These are phyloP conservation scores for Candida vartiovaarae DNA, from an alignment of 805 yeast species.

Conservation along the genomic window DNA sequence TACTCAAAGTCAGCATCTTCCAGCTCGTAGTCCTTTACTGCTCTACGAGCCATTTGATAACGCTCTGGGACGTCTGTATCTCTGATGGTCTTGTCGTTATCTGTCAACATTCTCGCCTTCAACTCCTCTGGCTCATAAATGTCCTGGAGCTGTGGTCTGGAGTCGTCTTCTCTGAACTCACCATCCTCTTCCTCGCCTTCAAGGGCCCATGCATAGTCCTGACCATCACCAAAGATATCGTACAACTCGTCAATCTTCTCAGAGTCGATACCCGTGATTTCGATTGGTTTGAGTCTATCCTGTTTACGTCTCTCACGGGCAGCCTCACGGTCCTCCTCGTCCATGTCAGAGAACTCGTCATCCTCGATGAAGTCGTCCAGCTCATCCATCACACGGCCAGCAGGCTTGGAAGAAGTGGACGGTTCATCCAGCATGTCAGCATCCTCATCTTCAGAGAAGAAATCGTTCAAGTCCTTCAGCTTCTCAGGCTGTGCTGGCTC, in stretches of 20 bases:
- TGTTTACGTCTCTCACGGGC: conserved; percentile 37
- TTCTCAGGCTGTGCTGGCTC: conserved; percentile 35
- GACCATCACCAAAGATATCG: conserved; percentile 96
- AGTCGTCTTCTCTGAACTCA: conserved; percentile 34
- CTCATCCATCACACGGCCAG: conserved; percentile 55
- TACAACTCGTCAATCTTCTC: conserved; percentile 89
- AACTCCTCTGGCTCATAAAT: conserved; percentile 94
- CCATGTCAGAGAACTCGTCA: conserved; percentile 91
- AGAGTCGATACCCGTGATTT: conserved; percentile 62
- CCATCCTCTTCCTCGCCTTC: conserved; percentile 70
- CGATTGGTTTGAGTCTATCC: conserved; percentile 47
- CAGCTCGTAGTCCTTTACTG: conserved; percentile 61
- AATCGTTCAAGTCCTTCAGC: conserved; percentile 30
- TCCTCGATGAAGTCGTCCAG: conserved; percentile 97
- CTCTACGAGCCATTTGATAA: conserved; percentile 65
- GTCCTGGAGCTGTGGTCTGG: conserved; percentile 59
- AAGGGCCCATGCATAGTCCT: conserved; percentile 96
- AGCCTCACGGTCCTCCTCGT: conserved; percentile 49
- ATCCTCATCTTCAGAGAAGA: conserved; percentile 36
- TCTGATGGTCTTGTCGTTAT: conserved; percentile 83
- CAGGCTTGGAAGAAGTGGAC: conserved; percentile 5
- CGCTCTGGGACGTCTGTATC: conserved; percentile 89
- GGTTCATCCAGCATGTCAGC: conserved; percentile 16
- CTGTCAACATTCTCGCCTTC: conserved; percentile 85
- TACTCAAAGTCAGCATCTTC: conserved; percentile 57